Evolutionary conservation across 2,329 filamentous ascomycete genomes (phyloP), one percentile per base, ranked within the genome.

Genomic region (Aspergillus puulaauensis): DNA sequence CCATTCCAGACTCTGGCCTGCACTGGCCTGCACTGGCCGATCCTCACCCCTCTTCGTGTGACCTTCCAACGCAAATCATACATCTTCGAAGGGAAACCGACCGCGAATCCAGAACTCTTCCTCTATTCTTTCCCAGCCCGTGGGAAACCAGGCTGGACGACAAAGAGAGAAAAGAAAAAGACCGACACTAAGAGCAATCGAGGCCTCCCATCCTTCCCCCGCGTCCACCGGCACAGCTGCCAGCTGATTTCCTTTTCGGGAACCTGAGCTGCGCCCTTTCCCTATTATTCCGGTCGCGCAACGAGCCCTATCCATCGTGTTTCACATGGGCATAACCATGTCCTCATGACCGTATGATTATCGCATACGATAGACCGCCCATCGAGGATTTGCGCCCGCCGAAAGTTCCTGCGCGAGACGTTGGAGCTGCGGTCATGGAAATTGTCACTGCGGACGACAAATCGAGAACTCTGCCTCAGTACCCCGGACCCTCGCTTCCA

Each of bases 381-480:
- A 48, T 58, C 57, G 58, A 58, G 54, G 56, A 65, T 60, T 48
- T 58, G 58, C 61, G 57, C 59, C 62, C 64, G 61, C 58, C 63
- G 54, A 66, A 56, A 45, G 43, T 60, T 27, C 57, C 60, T 51
- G 45, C 55, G 55, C 58, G 54, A 53, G 62, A 55, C 43, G 54
- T 45, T 54, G 60, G 57, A 53, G 61, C 61, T 59, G 64, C 59
- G 50, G 67, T 55, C 55, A 68, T 68, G 64, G 67, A 71, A 52
- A 63, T 66, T 37, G 60, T 66, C 50, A 57, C 65, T 52, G 60
- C 64, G 41, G 65, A 70, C 59, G 68, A 70, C 43, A 68, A 68
- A 56, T 50, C 65, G 33, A 66, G 64, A 52, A 55, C 58, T 15
- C 58, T 67, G 43, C 59, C 64, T 46, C 59, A 65, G 40, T 68